Evolutionary conservation across 768 basidiomycete species (phyloP), one percentile per base, ranked within the genome.

Genomic region (Mycena capillaripes): DNA sequence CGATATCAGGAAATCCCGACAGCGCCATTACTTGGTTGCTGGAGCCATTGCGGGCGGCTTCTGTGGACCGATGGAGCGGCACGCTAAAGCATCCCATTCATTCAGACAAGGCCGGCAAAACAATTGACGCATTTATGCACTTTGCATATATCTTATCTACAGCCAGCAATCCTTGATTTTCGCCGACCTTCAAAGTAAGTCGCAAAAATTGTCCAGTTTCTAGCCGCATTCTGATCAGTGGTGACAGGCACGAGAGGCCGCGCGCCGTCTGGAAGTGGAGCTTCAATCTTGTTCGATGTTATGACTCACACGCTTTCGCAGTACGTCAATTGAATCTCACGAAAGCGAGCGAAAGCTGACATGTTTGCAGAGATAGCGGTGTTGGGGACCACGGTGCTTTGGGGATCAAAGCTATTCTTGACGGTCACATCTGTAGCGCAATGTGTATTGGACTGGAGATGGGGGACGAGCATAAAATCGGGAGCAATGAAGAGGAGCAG

Each of bases 61-160:
- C 52, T 46, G 30, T 66, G 2, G 65, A 66, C 2, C 25, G 30
- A 19, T 66, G 65, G 65, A 66, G 65, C 23, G 65, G 65, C n/a
- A 66, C 65, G 2, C 32, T 66, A 19, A 14, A 56, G 14, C 65
- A 66, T 34, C 65, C 38, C 9, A 42, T 9, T 23, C 65, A 66
- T 29, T 21, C 23, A n/a, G 55, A 66, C 30, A 66, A 66, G 21
- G 48, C 65, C 11, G 65, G 65, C 21, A 19, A 32, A 11, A 66
- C 65, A 2, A 66, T 66, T 19, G 65, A 66, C 32, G 42, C 65
- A 6, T 66, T 66, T 19, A 57, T 66, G 53, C 65, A 66, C 57
- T 66, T 66, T 27, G 40, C 40, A 7, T 44, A 50, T 16, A 38
- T 57, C 1, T 66, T 16, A 38, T 57, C 1, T 66, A 66, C 30